phyloP scores from a whole-genome alignment of 2,329 filamentous ascomycete species.

The Parafenestella ontariensis region DNA sequence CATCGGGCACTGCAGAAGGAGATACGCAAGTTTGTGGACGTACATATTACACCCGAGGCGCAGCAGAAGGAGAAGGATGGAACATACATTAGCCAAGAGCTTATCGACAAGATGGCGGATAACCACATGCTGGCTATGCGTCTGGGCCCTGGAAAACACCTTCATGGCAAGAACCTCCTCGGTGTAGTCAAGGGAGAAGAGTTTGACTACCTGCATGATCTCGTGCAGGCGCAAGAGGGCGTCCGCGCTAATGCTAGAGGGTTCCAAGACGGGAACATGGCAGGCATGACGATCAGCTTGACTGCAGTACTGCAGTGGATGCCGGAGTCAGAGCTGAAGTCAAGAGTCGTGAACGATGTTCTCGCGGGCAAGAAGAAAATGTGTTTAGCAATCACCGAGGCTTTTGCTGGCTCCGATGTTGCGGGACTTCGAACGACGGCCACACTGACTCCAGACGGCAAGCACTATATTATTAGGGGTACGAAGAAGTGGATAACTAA shows the following conservation, averaged over 20 bases:
- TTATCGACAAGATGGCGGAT: slow-evolving; percentile 81
- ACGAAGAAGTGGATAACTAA: slow-evolving; percentile 88
- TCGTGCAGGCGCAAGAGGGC: slow-evolving; percentile 78
- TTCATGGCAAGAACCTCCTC: slow-evolving; percentile 73
- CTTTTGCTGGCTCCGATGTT: slow-evolving; percentile 85
- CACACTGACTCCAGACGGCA: slow-evolving; percentile 46
- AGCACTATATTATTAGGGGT: slow-evolving; percentile 70
- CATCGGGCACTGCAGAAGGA: slow-evolving; percentile 73
- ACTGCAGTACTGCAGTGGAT: slow-evolving; percentile 82
- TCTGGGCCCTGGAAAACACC: slow-evolving; percentile 80
- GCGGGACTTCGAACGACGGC: slow-evolving; percentile 81
- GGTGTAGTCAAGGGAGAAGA: slow-evolving; percentile 76
- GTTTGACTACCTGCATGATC: slow-evolving; percentile 87
- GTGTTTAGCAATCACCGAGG: slow-evolving; percentile 86
- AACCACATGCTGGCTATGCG: slow-evolving; percentile 81
- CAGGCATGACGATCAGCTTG: slow-evolving; percentile 83
- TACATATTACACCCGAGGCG: slow-evolving; percentile 75
- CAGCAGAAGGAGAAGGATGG: slow-evolving; percentile 77
- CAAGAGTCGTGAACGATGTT: slow-evolving; percentile 73
- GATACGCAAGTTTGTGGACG: slow-evolving; percentile 75
- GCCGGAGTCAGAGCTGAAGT: slow-evolving; percentile 69
- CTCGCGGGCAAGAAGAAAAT: slow-evolving; percentile 86
- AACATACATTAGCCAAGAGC: slow-evolving; percentile 70
- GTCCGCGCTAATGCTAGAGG: slow-evolving; percentile 74
- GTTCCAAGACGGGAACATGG: slow-evolving; percentile 87